A percentile compares a stretch with the other conserved stretches of the same genome.
phyloP scores from a whole-genome alignment of 257 asterid species.

The Jaltomata sinuosa region DNA sequence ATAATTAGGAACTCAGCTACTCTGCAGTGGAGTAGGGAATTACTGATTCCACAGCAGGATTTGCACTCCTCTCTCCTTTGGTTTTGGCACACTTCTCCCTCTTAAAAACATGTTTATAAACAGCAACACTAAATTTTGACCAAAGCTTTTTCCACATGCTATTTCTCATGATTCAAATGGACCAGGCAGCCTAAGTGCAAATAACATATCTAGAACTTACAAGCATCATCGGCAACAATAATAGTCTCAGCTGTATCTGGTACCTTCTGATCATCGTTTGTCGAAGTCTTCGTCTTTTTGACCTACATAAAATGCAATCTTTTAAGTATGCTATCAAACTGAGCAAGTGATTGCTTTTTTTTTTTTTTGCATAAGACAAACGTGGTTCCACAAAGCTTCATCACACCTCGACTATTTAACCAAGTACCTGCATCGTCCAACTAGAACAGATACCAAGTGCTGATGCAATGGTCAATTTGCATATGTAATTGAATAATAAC shows the following conservation, averaged over 20 bases:
- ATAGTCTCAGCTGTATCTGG: conserved; percentile 18
- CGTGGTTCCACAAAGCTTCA: neutral
- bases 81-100: too few species aligned
- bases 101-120: neutral
- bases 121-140: neutral
- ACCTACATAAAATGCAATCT: conserved; percentile 35
- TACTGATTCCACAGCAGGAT: neutral
- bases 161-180: neutral
- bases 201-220: conserved; percentile 18
- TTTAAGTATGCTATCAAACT: too few species aligned
- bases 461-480: neutral
- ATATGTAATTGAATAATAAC: neutral
- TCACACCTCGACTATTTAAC: neutral
- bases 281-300: conserved; percentile 50
- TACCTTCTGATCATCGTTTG: conserved; percentile 16
- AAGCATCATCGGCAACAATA: conserved; percentile 36
- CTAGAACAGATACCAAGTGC: neutral
- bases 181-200: neutral
- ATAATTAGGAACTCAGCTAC: neutral
- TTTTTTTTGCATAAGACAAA: neutral
- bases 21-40: neutral
- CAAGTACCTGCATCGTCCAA: neutral
- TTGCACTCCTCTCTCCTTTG: too few species aligned
- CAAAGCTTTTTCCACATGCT: neutral
- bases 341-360: neutral